phyloP scores from a whole-genome alignment of 345 rosid species.

The Leavenworthia alabamica region DNA sequence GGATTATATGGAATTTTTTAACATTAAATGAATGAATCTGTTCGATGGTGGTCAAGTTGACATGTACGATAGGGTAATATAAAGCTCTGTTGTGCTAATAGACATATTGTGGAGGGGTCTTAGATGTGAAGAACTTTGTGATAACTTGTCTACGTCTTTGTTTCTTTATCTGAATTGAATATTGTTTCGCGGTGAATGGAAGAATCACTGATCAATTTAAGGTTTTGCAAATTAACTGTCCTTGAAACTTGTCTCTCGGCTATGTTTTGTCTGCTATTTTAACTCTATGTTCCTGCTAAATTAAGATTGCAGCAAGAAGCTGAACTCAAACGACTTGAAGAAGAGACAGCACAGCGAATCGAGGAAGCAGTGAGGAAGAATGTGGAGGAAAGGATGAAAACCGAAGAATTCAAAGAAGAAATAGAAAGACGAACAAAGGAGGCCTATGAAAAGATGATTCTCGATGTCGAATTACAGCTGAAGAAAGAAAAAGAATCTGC shows the following conservation, averaged over 20 bases:
- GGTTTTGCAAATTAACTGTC: background rate
- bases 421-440: constrained; percentile 53
- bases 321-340: constrained; percentile 58
- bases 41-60: background rate
- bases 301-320: constrained; percentile 60
- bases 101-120: background rate
- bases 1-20: background rate
- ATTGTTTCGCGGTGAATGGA: background rate
- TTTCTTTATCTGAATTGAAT: background rate
- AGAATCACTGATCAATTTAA: background rate
- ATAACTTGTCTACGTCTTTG: background rate
- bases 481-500: constrained; percentile 64
- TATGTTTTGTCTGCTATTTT: background rate
- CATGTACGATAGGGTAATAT: too few species aligned
- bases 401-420: constrained; percentile 48
- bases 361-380: constrained; percentile 73
- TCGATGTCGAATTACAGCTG: constrained; percentile 53
- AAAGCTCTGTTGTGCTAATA: background rate
- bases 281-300: background rate
- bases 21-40: background rate
- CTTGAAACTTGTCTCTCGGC: background rate
- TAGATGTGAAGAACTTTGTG: background rate
- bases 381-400: constrained; percentile 62
- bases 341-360: constrained; percentile 62
- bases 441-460: constrained; percentile 60